Evolutionary conservation across 106 monocot species (phyloP).

Genomic region (Apostasia ramifera): DNA sequence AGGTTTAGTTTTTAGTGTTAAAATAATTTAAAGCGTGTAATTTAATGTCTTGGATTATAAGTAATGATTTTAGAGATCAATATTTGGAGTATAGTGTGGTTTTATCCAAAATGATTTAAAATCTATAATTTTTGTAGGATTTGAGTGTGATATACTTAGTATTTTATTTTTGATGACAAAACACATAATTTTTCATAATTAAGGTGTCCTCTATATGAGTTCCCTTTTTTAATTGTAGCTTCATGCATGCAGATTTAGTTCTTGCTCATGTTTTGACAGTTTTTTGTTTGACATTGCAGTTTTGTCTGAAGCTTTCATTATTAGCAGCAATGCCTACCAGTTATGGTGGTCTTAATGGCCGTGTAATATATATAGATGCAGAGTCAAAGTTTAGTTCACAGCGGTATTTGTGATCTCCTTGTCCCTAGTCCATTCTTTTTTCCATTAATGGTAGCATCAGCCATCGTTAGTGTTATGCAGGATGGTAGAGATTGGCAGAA

Average conservation of each 20-base stretch:
- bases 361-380: slow-evolving; percentile 84
- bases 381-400: slow-evolving; percentile 89
- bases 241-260: neutral
- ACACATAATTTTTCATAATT: too few relatives aligned
- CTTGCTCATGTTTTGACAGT: slow-evolving; percentile 2
- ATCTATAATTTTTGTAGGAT: too few relatives aligned
- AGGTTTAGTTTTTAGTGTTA: too few relatives aligned
- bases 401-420: slow-evolving; percentile 34
- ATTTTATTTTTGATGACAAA: too few relatives aligned
- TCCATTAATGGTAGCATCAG: neutral
- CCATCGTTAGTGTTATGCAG: slow-evolving; percentile 23
- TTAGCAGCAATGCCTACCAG: slow-evolving; percentile 69
- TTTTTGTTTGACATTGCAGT: slow-evolving; percentile 32
- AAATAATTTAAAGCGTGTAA: too few relatives aligned
- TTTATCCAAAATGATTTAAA: too few relatives aligned
- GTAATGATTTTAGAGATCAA: too few relatives aligned
- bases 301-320: slow-evolving; percentile 82
- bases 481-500: slow-evolving; percentile 87
- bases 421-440: neutral
- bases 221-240: neutral
- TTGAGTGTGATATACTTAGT: too few relatives aligned
- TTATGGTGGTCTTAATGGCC: slow-evolving; percentile 86
- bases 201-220: neutral
- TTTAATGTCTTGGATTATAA: too few relatives aligned
- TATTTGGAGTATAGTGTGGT: too few relatives aligned